These are phyloP conservation scores for Mucor lusitanicus DNA, from an alignment of 371 early-diverging fungal genomes.

Conservation along the genomic window DNA sequence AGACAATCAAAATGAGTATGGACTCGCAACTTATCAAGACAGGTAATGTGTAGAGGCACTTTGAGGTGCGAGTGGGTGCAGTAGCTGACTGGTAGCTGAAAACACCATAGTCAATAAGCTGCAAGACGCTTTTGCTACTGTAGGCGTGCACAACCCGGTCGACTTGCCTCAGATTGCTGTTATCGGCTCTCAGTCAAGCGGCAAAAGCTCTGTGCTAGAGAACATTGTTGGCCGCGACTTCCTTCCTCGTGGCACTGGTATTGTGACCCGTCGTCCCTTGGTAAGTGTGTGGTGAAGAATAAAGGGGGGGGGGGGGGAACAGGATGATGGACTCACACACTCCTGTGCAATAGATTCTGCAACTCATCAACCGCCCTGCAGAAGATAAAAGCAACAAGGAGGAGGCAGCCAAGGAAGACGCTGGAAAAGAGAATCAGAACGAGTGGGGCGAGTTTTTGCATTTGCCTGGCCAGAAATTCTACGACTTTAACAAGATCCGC, in stretches of 20 bases:
- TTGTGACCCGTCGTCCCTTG: conserved; percentile 94
- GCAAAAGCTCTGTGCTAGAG: conserved; percentile 99
- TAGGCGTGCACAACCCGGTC: conserved; percentile 96
- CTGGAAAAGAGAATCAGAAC: conserved; percentile 61
- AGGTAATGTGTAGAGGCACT: conserved; percentile 19
- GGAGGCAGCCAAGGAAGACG: neutral
- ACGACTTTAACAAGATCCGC: conserved; percentile 92
- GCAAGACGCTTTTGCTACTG: conserved; percentile 96
- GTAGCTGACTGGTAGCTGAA: neutral
- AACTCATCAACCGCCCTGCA: conserved; percentile 92
- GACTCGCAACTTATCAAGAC: conserved; percentile 58
- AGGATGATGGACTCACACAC: neutral
- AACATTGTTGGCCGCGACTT: conserved; percentile 99
- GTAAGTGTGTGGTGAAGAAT: conserved; percentile 44
- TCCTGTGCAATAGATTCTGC: conserved; percentile 72
- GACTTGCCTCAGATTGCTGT: conserved; percentile 99
- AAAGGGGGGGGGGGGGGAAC: neutral
- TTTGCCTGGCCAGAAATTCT: conserved; percentile 90
- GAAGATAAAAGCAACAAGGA: conserved; percentile 17
- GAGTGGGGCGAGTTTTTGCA: conserved; percentile 98
- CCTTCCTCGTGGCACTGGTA: conserved; percentile 96
- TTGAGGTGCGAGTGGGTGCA: neutral
- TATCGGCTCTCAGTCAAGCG: conserved; percentile 97
- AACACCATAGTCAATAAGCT: conserved; percentile 75
- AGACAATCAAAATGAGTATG: conserved; percentile 28